Evolutionary conservation across 495 filamentous ascomycete species (phyloP), one percentile per base, ranked within the genome.

Genomic region (Umbilicaria muhlenbergii): DNA sequence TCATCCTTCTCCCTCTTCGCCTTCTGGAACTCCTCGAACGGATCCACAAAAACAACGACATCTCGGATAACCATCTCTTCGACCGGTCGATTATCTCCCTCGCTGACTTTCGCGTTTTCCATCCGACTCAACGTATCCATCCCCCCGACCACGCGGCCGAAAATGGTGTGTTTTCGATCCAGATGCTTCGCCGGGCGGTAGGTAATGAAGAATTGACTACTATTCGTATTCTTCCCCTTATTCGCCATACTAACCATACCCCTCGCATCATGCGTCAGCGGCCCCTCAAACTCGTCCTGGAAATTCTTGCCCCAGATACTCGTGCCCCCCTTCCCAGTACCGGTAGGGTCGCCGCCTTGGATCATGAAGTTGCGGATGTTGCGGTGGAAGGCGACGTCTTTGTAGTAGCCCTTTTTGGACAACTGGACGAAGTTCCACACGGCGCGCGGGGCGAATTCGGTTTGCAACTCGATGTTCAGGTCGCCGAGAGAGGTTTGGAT

Each of bases 281-380:
- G 92, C 0, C 88, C 86, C 19, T 94, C 86, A 42, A 94, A 80
- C 55, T 98, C 92, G 59, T 98, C 91, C 24, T 79, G 67, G 56
- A 98, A 98, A 46, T 80, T 80, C 60, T 86, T 87, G 36, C 81
- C 81, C 91, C 91, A 96, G 44, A 88, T 71, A 53, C 79, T 86
- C 34, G 73, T 66, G 0, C 91, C 91, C n/a, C 89, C 89, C 33
- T 81, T 69, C 8, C 91, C 91, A 1, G 86, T 92, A 0, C 69
- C 69, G 2, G 69, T 66, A 3, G 70, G 70, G 43, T 74, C 70
- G 12, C 91, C 91, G 43, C 92, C 92, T 57, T 99, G 91, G 45
- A 96, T 83, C 91, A 99, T 99, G 60, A 99, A 99, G 47, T 83
- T 86, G 19, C 74, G 73, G 54, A 99, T 94, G 57, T 86, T 92